Conservation (phyloP, 1,284 basidiomycete genomes). For the Heterobasidion parviporum region DNA sequence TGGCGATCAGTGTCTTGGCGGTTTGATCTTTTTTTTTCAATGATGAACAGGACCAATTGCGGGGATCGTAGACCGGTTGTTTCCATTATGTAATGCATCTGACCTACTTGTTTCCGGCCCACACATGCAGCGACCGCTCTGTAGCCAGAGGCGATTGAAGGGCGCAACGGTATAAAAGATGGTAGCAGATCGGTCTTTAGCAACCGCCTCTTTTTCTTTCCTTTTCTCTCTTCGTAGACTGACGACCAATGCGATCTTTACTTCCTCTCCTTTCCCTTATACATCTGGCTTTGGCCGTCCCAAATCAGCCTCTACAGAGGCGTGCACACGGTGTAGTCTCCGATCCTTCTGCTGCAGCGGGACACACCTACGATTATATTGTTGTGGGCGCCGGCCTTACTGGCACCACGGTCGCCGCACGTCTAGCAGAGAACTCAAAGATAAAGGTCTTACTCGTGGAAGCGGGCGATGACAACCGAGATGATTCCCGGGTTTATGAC, state of each 20-base stretch:
- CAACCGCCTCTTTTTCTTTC: background rate
- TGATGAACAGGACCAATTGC: no score
- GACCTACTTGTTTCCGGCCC: background rate
- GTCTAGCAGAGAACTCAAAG: constrained; percentile 47
- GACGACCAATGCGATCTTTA: background rate
- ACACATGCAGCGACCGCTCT: background rate
- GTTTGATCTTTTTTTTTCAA: no score
- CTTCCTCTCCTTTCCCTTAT: background rate
- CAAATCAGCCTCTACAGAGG: background rate
- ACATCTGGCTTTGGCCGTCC: background rate
- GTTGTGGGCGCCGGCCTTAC: constrained; percentile 58
- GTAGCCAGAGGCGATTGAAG: background rate
- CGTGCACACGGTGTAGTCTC: background rate
- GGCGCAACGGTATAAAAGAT: background rate
- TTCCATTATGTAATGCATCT: background rate
- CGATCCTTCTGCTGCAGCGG: background rate
- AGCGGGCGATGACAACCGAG: constrained; percentile 43
- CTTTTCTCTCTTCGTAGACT: background rate
- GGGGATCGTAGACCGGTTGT: no score
- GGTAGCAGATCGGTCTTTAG: background rate
- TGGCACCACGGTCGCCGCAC: constrained; percentile 53
- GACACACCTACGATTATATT: constrained; percentile 54
- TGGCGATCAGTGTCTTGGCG: no score
- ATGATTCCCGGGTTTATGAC: constrained; percentile 37
- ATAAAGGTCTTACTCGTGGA: constrained; percentile 51